Percentiles rank a stretch among this genome's conserved stretches.
These are phyloP conservation scores for Clathrospora elynae DNA, from an alignment of 2,329 filamentous ascomycete species.

Conservation along the genomic window DNA sequence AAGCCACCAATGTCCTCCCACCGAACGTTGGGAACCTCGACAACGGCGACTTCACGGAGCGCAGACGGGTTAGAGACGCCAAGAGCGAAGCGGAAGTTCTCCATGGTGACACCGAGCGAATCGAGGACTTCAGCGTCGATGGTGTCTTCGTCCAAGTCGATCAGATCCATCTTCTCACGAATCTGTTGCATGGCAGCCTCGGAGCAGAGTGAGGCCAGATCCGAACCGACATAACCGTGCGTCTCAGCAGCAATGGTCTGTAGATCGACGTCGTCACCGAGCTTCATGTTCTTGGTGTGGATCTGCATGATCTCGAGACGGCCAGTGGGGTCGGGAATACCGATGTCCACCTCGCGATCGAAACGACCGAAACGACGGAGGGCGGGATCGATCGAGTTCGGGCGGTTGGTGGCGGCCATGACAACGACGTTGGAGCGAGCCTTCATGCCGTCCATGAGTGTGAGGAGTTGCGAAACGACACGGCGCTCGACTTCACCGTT, in stretches of 20 bases:
- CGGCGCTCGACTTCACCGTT: constrained; percentile 98
- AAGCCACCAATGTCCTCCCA: constrained; percentile 99
- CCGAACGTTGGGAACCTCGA: constrained; percentile 98
- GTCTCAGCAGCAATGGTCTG: constrained; percentile 97
- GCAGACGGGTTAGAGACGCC: constrained; percentile 98
- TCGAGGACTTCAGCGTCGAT: constrained; percentile 98
- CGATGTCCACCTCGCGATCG: constrained; percentile 98
- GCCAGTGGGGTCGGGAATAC: constrained; percentile 95
- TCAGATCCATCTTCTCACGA: constrained; percentile 99
- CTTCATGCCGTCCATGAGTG: constrained; percentile 99
- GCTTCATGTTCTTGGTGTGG: constrained; percentile 99
- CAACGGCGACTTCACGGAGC: constrained; percentile 96
- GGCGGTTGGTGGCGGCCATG: constrained; percentile 98
- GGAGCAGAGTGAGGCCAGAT: constrained; percentile 96
- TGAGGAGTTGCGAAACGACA: constrained; percentile 95
- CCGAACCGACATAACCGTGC: constrained; percentile 98
- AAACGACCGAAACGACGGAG: constrained; percentile 98
- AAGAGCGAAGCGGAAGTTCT: constrained; percentile 99
- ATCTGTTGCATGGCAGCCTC: constrained; percentile 99
- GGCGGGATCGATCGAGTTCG: constrained; percentile 97
- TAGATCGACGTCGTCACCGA: constrained; percentile 93
- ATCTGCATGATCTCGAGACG: constrained; percentile 99
- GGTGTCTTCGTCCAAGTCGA: constrained; percentile 97
- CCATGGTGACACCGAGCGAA: constrained; percentile 98
- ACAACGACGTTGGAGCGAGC: constrained; percentile 97